phyloP scores from a whole-genome alignment of 306 rosid species.

The Calophaca sinica region DNA sequence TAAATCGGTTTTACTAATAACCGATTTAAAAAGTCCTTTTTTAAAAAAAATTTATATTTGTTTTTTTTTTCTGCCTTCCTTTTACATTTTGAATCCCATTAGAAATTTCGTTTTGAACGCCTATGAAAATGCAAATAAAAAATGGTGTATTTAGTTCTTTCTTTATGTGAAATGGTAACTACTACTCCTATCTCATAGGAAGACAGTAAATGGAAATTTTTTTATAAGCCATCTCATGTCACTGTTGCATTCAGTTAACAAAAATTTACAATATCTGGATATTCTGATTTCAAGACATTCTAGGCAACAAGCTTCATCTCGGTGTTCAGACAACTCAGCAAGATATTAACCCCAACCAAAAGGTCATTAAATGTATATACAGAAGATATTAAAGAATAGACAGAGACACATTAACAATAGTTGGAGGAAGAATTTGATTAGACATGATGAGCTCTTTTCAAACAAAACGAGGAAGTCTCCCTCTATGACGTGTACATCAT shows the following conservation, averaged over 20 bases:
- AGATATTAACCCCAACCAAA: conserved; percentile 41
- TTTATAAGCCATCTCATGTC: neutral
- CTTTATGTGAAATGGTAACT: too few relatives aligned
- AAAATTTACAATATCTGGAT: neutral
- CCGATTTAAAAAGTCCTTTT: too few relatives aligned
- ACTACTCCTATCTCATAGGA: too few relatives aligned
- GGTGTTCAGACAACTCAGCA: conserved; percentile 28
- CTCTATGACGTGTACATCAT: conserved; percentile 33
- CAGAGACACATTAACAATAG: conserved; percentile 45
- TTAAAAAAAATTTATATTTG: too few relatives aligned
- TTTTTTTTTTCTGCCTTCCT: too few relatives aligned
- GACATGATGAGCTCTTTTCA: conserved; percentile 43
- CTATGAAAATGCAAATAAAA: too few relatives aligned
- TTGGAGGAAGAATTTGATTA: conserved; percentile 47
- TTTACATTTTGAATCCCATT: too few relatives aligned
- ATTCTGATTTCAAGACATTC: neutral
- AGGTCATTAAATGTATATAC: conserved; percentile 55
- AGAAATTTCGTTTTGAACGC: too few relatives aligned
- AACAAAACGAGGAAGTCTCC: conserved; percentile 45
- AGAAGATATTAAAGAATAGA: conserved; percentile 48
- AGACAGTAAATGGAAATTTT: too few relatives aligned
- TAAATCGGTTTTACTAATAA: too few relatives aligned
- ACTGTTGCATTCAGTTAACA: neutral
- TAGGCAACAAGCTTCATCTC: conserved; percentile 26
- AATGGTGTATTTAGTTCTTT: too few relatives aligned